Base-by-base conservation (phyloP, 345 rosid genomes). In the Linum usitatissimum region DNA sequence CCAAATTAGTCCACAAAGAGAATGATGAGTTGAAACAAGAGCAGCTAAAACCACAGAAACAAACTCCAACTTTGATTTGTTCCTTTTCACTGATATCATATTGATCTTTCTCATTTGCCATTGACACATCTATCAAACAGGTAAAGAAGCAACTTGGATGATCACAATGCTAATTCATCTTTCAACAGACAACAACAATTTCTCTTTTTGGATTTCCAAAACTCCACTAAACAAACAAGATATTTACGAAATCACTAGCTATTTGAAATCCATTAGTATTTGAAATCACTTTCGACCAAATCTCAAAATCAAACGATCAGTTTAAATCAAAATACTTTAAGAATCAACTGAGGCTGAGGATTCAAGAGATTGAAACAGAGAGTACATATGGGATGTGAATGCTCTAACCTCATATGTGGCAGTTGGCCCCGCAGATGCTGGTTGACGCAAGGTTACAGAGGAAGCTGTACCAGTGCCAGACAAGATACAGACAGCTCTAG, bases 391-490 rank as follows among this genome's bases (percentile, higher is more conserved):
- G 6, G 3, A 3, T 55, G 30, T 31, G 62, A 76, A 54, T 68
- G 71, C 69, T 65, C 71, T 70, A 76, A 94, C 99, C 97, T 94
- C 93, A 45, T 69, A 90, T 48, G 88, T 83, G 49, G 79, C 60
- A 59, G 79, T 72, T 57, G 84, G 84, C 23, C 62, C 78, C 6
- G 86, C 67, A 60, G 96, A 73, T 61, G 90, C 87, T 4, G 99
- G 89, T 74, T 85, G 88, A 20, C 85, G 85, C 9, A 90, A 79
- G 18, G 95, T 88, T 61, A 90, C 96, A 57, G 84, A 82, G 60
- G 99, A 90, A 68, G 90, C 83, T 53, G 96, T 68, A 66, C 99
- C 99, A 31, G 83, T 76, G 65, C 96, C 99, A 28, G 99, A 90
- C 85, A 94, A 79, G 73, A 94, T 68, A 81, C 95, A 88, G 17